These are phyloP conservation scores for Agroathelia rolfsii DNA, from an alignment of 1,284 basidiomycete species.

Conservation along the genomic window DNA sequence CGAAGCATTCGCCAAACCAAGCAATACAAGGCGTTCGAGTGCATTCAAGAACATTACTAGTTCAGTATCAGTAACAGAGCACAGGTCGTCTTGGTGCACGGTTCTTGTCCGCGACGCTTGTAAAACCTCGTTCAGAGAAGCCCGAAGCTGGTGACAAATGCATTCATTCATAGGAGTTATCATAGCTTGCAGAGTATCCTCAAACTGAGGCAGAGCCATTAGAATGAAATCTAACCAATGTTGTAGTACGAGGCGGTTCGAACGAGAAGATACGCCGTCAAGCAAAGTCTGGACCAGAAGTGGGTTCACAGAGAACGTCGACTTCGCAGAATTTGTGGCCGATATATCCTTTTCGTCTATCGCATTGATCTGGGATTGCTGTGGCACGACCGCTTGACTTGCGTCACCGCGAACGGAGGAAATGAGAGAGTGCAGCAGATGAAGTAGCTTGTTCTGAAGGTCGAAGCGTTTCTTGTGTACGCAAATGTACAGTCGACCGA, in stretches of 20 bases:
- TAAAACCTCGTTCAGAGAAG: constrained; percentile 46
- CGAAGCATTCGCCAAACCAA: constrained; percentile 43
- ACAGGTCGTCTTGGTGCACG: no score
- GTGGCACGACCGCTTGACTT: no score
- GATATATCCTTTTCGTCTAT: no score
- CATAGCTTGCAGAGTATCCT: constrained; percentile 54
- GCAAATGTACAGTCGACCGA: constrained; percentile 68
- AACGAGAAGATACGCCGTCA: constrained; percentile 63
- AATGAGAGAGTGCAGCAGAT: constrained; percentile 81
- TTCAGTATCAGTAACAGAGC: constrained; percentile 72
- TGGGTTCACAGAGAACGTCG: constrained; percentile 44
- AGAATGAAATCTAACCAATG: constrained; percentile 97
- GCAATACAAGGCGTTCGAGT: constrained; percentile 69
- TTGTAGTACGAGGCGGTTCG: constrained; percentile 76
- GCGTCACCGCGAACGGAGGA: constrained; percentile 26
- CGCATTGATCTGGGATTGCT: no score
- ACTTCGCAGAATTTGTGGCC: constrained; percentile 16
- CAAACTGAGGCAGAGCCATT: constrained; percentile 81
- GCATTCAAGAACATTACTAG: constrained; percentile 77
- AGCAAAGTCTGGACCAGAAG: constrained; percentile 72
- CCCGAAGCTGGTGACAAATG: constrained; percentile 66
- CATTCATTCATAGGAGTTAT: constrained; percentile 78
- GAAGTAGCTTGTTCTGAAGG: constrained; percentile 87
- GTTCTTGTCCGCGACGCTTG: constrained; percentile 26
- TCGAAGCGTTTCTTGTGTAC: constrained; percentile 66